A percentile compares a stretch with the other conserved stretches of the same genome.
These are phyloP conservation scores for Stereocaulon alpinum DNA, from an alignment of 495 filamentous ascomycete genomes.

Conservation along the genomic window DNA sequence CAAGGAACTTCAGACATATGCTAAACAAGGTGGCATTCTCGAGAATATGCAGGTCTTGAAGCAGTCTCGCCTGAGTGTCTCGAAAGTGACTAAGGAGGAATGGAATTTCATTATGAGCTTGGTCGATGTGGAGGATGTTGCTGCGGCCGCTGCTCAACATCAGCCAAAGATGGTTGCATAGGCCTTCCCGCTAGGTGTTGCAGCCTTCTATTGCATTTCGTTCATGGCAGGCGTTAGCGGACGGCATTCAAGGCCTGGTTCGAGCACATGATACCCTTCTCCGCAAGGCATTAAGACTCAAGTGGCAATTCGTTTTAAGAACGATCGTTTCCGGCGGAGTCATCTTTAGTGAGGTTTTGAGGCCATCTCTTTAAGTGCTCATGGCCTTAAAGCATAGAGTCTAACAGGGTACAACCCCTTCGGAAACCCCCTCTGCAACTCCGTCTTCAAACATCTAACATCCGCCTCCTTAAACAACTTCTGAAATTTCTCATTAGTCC, in stretches of 20 bases:
- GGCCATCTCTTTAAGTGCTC: background rate
- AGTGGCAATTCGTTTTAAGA: too few relatives aligned
- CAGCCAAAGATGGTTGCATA: background rate
- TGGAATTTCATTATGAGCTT: constrained; percentile 69
- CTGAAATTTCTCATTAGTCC: constrained; percentile 61
- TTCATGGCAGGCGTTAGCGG: background rate
- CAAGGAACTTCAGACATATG: constrained; percentile 57
- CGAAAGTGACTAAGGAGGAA: constrained; percentile 57
- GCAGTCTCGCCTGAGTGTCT: constrained; percentile 72
- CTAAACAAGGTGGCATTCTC: constrained; percentile 50
- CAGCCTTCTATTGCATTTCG: too few relatives aligned
- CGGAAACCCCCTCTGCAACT: constrained; percentile 68
- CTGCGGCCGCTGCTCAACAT: constrained; percentile 5
- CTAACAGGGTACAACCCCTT: constrained; percentile 55
- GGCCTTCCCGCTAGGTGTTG: background rate
- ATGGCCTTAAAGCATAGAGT: constrained; percentile 50
- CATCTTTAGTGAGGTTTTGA: background rate
- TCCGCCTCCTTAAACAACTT: constrained; percentile 59
- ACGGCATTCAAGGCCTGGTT: background rate
- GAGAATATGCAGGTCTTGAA: constrained; percentile 76
- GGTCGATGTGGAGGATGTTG: constrained; percentile 33
- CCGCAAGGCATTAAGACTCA: too few relatives aligned
- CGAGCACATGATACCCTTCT: too few relatives aligned
- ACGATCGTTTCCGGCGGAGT: background rate
- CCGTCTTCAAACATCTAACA: constrained; percentile 53